Base-by-base conservation (phyloP, 176 grass and related monocot genomes). In the Chloris gayana region DNA sequence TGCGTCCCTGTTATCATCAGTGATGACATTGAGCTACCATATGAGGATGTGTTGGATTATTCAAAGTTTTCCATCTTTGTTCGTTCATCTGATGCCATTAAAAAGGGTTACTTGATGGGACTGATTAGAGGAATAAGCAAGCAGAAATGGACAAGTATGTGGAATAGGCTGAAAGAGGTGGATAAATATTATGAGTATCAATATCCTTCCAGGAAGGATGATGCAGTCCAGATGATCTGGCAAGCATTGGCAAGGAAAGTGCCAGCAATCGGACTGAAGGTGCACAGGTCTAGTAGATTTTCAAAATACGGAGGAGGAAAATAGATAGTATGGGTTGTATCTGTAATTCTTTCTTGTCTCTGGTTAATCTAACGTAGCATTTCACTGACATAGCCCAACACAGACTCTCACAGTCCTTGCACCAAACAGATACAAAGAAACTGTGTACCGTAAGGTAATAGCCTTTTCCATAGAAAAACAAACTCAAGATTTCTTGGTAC, bases 11-110 rank as follows among this genome's bases (percentile, higher is more conserved):
- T 98, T 24, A 98, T 98, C 46, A 78, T 98, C 14, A 98, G 92
- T 42, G 91, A 97, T 97, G 94, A 93, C 88, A 95, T 98, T 59
- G 95, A 98, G 88, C 95, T 98, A 57, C 95, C 95, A 5, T 37
- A 63, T 98, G 92, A 98, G 79, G 90, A 95, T 58, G 88, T 91
- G 75, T 89, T 95, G 33, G 92, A 98, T 88, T 98, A 95, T 37
- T 37, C 5, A 37, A 37, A 93, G 54, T 94, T 97, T 50, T 97
- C 91, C 75, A 72, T 97, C 61, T 93, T 97, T 78, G 89, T 97
- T 13, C 87, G 84, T 21, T 86, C 94, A 0, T 88, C 84, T 5
- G 35, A 37, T 5, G 35, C 79, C 85, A 73, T 6, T 81, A 93
- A 65, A 39, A 88, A 89, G 54, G 82, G 83, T 88, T 84, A 95